phyloP scores from a whole-genome alignment of 345 rosid genomes.

The Gossypium arboreum region DNA sequence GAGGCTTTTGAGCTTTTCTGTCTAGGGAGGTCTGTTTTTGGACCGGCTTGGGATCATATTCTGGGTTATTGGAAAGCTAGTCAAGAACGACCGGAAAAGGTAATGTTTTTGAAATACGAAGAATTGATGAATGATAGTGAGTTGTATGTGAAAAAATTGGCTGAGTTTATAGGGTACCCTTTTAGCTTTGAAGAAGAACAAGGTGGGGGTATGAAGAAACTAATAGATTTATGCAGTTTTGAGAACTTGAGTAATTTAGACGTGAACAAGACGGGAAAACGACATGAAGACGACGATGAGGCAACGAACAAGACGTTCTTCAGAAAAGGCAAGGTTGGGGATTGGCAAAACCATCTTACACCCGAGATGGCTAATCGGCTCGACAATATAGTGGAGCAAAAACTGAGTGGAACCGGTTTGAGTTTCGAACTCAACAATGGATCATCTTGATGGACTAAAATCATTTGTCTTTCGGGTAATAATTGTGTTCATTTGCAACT shows the following conservation, averaged over 20 bases:
- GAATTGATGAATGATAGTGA: conserved; percentile 25
- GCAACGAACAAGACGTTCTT: conserved; percentile 20
- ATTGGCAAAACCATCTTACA: conserved; percentile 37
- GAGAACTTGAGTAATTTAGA: conserved; percentile 25
- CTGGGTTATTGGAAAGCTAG: conserved; percentile 36
- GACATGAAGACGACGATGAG: conserved; percentile 17
- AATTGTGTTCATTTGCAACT: too few species aligned
- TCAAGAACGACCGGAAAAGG: conserved; percentile 24
- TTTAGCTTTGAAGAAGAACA: conserved; percentile 19
- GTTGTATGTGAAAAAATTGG: conserved; percentile 25
- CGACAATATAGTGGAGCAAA: conserved; percentile 24
- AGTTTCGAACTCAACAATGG: neutral
- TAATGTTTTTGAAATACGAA: conserved; percentile 36
- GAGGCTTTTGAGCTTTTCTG: conserved; percentile 35
- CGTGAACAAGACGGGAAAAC: conserved; percentile 28
- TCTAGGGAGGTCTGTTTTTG: conserved; percentile 24
- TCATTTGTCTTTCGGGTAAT: too few species aligned
- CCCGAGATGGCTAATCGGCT: conserved; percentile 32
- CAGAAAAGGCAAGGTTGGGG: conserved; percentile 41
- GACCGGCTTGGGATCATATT: conserved; percentile 38
- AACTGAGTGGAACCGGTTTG: conserved; percentile 28
- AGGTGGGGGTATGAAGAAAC: conserved; percentile 18
- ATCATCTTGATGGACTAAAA: neutral
- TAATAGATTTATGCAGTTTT: conserved; percentile 35
- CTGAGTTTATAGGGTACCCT: conserved; percentile 36